Evolutionary conservation across 75 land plant species (phyloP).

Genomic region (Sequoiadendron giganteum): DNA sequence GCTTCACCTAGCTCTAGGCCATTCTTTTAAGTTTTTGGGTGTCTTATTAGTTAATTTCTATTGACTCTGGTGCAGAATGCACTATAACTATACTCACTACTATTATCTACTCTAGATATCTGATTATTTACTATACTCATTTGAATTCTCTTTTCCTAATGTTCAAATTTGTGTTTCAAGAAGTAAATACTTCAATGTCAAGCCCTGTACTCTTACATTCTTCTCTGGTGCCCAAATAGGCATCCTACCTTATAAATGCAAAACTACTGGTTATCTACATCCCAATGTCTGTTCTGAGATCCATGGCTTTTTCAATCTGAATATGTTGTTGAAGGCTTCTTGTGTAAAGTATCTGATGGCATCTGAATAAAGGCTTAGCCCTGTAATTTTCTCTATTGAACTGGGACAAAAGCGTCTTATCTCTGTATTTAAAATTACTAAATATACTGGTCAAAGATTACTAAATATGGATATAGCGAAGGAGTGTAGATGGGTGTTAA

Average conservation of each 20-base stretch:
- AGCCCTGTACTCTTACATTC: not conserved
- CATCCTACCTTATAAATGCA: not conserved
- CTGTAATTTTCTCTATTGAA: too few relatives aligned
- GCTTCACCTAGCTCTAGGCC: constrained; percentile 18
- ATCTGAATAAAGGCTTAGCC: too few relatives aligned
- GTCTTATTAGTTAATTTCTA: not conserved
- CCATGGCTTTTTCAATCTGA: not conserved
- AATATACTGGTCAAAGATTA: too few relatives aligned
- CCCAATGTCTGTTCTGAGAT: not conserved
- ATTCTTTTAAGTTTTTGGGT: not conserved
- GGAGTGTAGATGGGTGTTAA: too few relatives aligned
- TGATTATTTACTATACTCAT: not conserved
- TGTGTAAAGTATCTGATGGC: too few relatives aligned
- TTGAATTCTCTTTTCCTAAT: not conserved
- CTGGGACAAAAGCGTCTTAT: too few relatives aligned
- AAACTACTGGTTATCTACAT: not conserved
- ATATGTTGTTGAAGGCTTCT: too few relatives aligned
- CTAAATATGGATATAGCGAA: too few relatives aligned
- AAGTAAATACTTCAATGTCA: not conserved
- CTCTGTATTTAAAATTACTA: too few relatives aligned
- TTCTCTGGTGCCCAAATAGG: not conserved
- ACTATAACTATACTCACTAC: not conserved
- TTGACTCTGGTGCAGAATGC: not conserved
- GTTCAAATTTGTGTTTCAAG: not conserved
- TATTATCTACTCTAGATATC: not conserved